Base-by-base conservation (phyloP, 2,329 filamentous ascomycete species). In the Ophiognomonia clavigignenti-juglandacearum region DNA sequence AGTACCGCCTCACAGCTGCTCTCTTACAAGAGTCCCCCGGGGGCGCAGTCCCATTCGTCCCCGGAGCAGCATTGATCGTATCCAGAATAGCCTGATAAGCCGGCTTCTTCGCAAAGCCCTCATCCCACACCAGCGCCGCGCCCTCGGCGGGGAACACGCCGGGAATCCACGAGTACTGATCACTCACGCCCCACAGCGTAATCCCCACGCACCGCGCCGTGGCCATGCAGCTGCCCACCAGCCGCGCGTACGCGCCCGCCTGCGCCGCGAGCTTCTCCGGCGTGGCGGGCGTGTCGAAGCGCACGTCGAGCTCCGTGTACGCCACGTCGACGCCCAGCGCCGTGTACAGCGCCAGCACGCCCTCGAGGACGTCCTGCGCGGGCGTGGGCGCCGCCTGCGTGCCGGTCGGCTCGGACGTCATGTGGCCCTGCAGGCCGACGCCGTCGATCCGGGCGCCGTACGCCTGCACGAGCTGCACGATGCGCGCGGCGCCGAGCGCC, bases 241-340 rank as follows among this genome's bases (percentile, higher is more conserved):
- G 63, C 34, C 57, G 52, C 29, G 58, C 67, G 51, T 77, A 81
- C 41, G 74, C 72, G 16, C 57, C 56, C 1, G 69, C 70, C 62
- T 83, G 78, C 22, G 26, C 8, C 3, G n/a, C 43, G 26, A 39
- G 8, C 26, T 45, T 45, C 5, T 68, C 66, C 14, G 61, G 58
- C 16, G 70, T 59, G 24, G 65, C 66, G 1, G 64, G 57, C 2
- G 60, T 57, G 4, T 63, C 69, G 4, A 72, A 61, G 0, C 74
- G 61, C 19, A 78, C 67, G 52, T 78, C 75, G 7, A 79, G 62
- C 61, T 79, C 76, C 2, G 74, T 77, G 32, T 75, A 61, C 3
- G 71, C 72, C 2, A 75, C 69, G 26, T 79, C 75, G 2, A 78
- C 57, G 0, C 65, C 68, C 1, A 73, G 58, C 1, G 57, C 57